Evolutionary conservation across 1,139 yeast species (phyloP).

Genomic region (Zygoascus hellenicus): DNA sequence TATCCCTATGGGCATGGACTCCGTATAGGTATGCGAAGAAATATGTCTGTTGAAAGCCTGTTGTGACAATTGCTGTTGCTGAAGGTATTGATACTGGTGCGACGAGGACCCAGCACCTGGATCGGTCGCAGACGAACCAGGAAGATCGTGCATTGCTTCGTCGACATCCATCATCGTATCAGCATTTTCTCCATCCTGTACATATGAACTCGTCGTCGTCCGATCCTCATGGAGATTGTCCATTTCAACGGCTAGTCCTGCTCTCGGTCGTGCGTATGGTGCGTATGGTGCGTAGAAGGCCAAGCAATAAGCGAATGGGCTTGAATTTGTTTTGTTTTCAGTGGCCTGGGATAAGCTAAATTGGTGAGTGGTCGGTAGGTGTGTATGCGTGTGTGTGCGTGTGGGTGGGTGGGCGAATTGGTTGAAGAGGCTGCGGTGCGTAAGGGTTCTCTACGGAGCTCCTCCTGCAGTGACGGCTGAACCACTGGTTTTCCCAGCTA

Average conservation of each 20-base stretch:
- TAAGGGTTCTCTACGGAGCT: background rate
- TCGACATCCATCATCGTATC: constrained; percentile 7
- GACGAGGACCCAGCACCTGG: constrained; percentile 8
- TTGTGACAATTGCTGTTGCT: constrained; percentile 12
- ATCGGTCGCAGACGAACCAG: constrained; percentile 3
- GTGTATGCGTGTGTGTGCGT: background rate
- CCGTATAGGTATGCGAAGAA: constrained; percentile 2
- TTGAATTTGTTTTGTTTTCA: background rate
- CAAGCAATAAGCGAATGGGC: background rate
- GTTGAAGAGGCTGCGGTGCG: background rate
- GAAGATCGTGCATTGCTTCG: constrained; percentile 5
- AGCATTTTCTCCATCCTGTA: background rate
- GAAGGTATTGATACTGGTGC: constrained; percentile 22
- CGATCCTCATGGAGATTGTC: background rate
- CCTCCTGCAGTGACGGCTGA: too few relatives aligned
- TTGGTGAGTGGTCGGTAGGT: background rate
- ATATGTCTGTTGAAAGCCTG: constrained; percentile 4
- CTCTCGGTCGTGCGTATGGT: background rate
- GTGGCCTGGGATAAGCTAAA: too few relatives aligned
- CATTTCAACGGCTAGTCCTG: background rate
- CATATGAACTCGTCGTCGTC: background rate
- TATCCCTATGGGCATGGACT: constrained; percentile 11
- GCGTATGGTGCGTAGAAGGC: background rate
- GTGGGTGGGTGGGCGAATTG: background rate
- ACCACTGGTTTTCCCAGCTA: too few relatives aligned